Base-by-base conservation (phyloP, 345 rosid species). In the Gossypium mustelinum region DNA sequence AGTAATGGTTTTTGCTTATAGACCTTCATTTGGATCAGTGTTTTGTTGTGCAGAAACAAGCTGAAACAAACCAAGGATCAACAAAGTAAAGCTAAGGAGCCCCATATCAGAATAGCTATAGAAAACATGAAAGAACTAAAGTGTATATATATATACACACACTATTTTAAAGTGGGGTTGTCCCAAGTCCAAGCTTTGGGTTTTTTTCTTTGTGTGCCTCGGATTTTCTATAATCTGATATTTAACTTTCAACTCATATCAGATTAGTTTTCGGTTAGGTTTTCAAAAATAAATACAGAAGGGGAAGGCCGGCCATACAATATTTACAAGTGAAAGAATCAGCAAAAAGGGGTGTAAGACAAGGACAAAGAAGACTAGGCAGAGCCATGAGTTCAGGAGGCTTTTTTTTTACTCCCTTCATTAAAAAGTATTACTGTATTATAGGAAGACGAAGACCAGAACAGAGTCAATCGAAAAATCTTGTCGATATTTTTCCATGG, bases 11-110 rank as follows among this genome's bases (percentile, higher is more conserved):
- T 54, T 72, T 54, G 60, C 25, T 7, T 60, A 45, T 57, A 27
- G 22, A 85, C 92, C 89, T 82, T 88, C 88, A 50, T 69, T 75
- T 25, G 84, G 70, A 67, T 86, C 88, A 50, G 87, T 85, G 34
- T 66, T 17, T 24, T 73, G 72, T 74, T 85, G 89, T 61, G 84
- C 85, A 78, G 77, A 78, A 77, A 69, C 88, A 65, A 82, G 76
- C n/a, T 59, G 85, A 73, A 84, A 34, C 76, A 78, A 56, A 60
- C 75, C 79, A 78, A 76, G 60, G 59, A 66, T 45, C n/a, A 71
- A 18, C 66, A 73, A 44, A 75, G 48, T 70, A 65, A 79, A 64
- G 64, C 79, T 63, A 68, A 79, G 56, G 65, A 76, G 2, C 75
- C 45, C 86, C 89, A 83, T 83, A 47, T 17, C 65, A 17, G 45